A percentile compares a stretch with the other conserved stretches of the same genome.
Evolutionary conservation across 2,329 filamentous ascomycete species (phyloP).

Genomic region (Sclerotinia borealis): DNA sequence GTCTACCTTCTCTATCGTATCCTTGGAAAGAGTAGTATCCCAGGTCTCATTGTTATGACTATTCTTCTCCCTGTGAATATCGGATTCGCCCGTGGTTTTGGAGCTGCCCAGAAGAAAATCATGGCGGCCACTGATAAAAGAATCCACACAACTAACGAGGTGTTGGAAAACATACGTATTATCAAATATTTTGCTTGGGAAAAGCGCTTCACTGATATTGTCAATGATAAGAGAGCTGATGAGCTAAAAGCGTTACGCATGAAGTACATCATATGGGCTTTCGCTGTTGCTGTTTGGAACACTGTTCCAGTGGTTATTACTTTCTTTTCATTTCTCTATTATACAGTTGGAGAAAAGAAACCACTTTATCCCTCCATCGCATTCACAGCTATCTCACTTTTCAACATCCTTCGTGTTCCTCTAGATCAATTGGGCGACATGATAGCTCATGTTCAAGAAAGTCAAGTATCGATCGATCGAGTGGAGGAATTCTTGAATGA

Average conservation of each 20-base stretch:
- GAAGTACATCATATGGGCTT: slow-evolving; percentile 86
- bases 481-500: slow-evolving; percentile 91
- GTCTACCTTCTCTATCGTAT: slow-evolving; percentile 80
- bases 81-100: slow-evolving; percentile 78
- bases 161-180: slow-evolving; percentile 94
- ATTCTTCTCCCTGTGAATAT: slow-evolving; percentile 88
- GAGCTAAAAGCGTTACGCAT: slow-evolving; percentile 75
- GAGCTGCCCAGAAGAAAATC: slow-evolving; percentile 80
- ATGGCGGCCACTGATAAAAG: slow-evolving; percentile 90
- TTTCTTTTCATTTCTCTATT: slow-evolving; percentile 91
- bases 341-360: slow-evolving; percentile 85
- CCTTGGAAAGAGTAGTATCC: slow-evolving; percentile 87
- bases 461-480: slow-evolving; percentile 93
- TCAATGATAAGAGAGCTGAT: slow-evolving; percentile 77
- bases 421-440: slow-evolving; percentile 96
- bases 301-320: slow-evolving; percentile 92
- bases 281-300: slow-evolving; percentile 92
- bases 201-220: slow-evolving; percentile 75
- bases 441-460: slow-evolving; percentile 96
- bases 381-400: slow-evolving; percentile 93
- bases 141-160: slow-evolving; percentile 94
- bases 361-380: slow-evolving; percentile 85
- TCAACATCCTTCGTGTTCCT: slow-evolving; percentile 86
- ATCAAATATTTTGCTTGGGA: slow-evolving; percentile 99
- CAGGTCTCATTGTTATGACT: slow-evolving; percentile 85